Evolutionary conservation across 257 asterid species (phyloP).

Genomic region (Solanum dulcamara): DNA sequence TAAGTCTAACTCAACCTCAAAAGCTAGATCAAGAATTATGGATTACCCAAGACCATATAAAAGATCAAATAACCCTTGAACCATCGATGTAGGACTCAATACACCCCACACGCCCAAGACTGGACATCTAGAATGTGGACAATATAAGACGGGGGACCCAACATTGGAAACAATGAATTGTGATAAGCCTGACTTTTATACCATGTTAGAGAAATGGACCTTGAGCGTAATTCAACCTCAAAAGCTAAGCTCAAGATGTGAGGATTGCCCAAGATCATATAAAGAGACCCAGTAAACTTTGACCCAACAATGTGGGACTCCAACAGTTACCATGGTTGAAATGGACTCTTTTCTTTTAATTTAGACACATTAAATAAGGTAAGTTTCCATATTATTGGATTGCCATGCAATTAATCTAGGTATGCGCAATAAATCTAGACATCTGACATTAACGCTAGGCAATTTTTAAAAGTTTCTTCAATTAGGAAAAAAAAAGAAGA

Average conservation of each 20-base stretch:
- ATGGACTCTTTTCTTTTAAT: not conserved
- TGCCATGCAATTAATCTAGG: not conserved
- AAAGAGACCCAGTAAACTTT: not conserved
- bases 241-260: not conserved
- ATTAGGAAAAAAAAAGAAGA: not conserved
- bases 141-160: not conserved
- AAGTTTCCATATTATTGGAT: not conserved
- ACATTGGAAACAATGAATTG: not conserved
- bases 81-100: not conserved
- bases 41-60: not conserved
- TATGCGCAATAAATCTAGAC: not conserved
- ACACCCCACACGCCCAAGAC: not conserved
- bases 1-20: not conserved
- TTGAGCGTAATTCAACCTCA: not conserved
- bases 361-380: not conserved
- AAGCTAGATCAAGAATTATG: not conserved
- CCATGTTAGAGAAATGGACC: not conserved
- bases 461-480: not conserved
- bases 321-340: not conserved
- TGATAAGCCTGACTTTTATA: not conserved
- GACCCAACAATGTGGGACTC: not conserved
- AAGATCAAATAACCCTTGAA: not conserved
- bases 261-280: not conserved
- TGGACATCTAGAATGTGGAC: not conserved
- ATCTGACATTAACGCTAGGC: not conserved